Evolutionary conservation across 805 yeast genomes (phyloP).

Genomic region (Wickerhamomyces mucosus): DNA sequence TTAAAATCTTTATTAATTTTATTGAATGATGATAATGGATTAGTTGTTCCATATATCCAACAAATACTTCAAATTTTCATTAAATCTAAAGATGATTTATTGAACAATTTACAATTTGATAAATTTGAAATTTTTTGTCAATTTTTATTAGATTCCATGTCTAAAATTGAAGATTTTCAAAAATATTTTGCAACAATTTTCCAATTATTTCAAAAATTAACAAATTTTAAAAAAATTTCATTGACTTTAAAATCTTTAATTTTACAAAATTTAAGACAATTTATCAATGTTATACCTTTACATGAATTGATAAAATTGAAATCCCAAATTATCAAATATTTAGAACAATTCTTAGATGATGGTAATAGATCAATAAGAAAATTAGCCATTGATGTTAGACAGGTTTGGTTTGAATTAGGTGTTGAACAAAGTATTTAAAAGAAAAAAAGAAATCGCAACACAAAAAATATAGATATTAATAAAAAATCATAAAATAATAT

Average conservation of each 20-base stretch:
- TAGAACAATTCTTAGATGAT: constrained; percentile 58
- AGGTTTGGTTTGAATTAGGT: constrained; percentile 53
- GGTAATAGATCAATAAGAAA: constrained; percentile 65
- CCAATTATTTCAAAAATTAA: neutral
- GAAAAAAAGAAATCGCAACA: too few species aligned
- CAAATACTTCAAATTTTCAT: neutral
- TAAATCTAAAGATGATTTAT: neutral
- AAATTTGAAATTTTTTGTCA: neutral
- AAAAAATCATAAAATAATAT: neutral
- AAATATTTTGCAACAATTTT: neutral
- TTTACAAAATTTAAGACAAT: neutral
- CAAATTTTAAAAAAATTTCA: neutral
- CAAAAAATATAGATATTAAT: too few species aligned
- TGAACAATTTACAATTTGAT: neutral
- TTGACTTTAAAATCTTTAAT: neutral
- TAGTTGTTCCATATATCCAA: neutral
- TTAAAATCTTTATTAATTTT: neutral
- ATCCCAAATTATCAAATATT: constrained; percentile 31
- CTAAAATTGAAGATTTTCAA: neutral
- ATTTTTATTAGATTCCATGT: neutral
- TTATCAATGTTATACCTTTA: neutral
- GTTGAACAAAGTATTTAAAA: constrained; percentile 23
- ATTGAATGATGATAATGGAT: neutral
- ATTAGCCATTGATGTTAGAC: constrained; percentile 72
- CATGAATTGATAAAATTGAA: constrained; percentile 17